Evolutionary conservation across 768 basidiomycete genomes (phyloP).

Genomic region (Kondoa subrosea): DNA sequence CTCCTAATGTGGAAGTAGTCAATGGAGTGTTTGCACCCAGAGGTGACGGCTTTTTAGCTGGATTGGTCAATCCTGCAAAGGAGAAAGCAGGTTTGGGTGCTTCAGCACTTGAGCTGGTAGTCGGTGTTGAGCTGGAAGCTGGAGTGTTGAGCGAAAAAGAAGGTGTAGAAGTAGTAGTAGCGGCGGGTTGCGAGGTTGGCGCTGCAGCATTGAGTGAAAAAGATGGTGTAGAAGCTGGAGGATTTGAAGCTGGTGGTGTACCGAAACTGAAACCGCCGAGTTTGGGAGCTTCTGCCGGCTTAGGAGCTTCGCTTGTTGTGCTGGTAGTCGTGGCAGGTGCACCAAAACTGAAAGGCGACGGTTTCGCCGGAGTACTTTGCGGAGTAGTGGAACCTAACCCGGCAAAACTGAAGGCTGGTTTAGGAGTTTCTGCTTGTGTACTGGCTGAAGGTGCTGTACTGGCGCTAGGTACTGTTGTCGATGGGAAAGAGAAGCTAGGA

Average conservation of each 20-base stretch:
- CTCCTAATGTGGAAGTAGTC: not conserved
- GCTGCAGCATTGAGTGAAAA: conserved; percentile 3
- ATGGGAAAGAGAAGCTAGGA: not conserved
- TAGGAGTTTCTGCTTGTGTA: not conserved
- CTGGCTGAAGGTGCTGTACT: not conserved
- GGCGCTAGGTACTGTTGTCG: not conserved
- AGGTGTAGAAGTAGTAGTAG: conserved; percentile 1
- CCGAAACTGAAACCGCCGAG: conserved; percentile 1
- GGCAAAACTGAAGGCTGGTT: not conserved
- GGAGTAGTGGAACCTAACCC: not conserved
- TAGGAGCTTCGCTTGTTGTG: not conserved
- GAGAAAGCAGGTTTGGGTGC: conserved; percentile 1
- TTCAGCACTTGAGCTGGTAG: too few relatives aligned
- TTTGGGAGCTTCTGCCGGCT: conserved; percentile 8
- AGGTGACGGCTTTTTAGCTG: conserved; percentile 1
- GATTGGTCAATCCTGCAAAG: not conserved
- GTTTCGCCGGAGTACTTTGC: not conserved
- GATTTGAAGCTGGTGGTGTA: not conserved
- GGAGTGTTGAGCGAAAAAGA: conserved; percentile 5
- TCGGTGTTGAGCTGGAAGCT: not conserved
- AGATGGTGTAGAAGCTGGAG: conserved; percentile 6
- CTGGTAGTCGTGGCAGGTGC: conserved; percentile 12
- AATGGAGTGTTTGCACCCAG: not conserved
- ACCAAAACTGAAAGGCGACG: not conserved
- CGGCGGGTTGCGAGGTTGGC: conserved; percentile 12